A percentile compares a stretch with the other conserved stretches of the same genome.
Conservation (phyloP, 2,329 filamentous ascomycete genomes). For the Clonostachys byssicola region DNA sequence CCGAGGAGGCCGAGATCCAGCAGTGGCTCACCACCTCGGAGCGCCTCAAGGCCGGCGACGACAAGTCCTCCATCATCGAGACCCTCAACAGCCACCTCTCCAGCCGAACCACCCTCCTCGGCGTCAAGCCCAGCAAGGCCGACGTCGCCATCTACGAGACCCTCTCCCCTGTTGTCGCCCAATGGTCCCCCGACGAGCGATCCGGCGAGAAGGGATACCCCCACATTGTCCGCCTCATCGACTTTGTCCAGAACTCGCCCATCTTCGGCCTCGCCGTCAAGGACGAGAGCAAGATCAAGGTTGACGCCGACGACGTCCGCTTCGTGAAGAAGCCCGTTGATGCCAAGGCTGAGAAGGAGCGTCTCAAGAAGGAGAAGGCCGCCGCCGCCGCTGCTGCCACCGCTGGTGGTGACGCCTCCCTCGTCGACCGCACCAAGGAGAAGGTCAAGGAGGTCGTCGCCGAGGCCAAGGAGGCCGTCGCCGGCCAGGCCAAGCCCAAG, state of each 20-base stretch:
- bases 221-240: slow-evolving; percentile 85
- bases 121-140: slow-evolving; percentile 82
- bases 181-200: slow-evolving; percentile 80
- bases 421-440: slow-evolving; percentile 59
- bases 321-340: slow-evolving; percentile 88
- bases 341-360: slow-evolving; percentile 93
- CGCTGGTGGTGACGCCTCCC: slow-evolving; percentile 37
- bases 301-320: slow-evolving; percentile 76
- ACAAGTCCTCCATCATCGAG: slow-evolving; percentile 66
- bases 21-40: slow-evolving; percentile 82
- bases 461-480: slow-evolving; percentile 35
- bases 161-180: slow-evolving; percentile 70
- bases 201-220: slow-evolving; percentile 87
- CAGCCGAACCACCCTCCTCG: slow-evolving; percentile 83
- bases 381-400: slow-evolving; percentile 55
- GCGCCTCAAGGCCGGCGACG: slow-evolving; percentile 57
- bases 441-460: slow-evolving; percentile 51
- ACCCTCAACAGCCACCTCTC: slow-evolving; percentile 84
- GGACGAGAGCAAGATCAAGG: slow-evolving; percentile 69
- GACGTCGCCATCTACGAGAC: slow-evolving; percentile 81
- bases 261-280: slow-evolving; percentile 68
- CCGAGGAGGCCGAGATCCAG: slow-evolving; percentile 82
- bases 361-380: slow-evolving; percentile 93
- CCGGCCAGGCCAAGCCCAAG: slow-evolving; percentile 41
- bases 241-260: slow-evolving; percentile 90